Evolutionary conservation across 306 rosid species (phyloP).

Genomic region (Vigna hirtella): DNA sequence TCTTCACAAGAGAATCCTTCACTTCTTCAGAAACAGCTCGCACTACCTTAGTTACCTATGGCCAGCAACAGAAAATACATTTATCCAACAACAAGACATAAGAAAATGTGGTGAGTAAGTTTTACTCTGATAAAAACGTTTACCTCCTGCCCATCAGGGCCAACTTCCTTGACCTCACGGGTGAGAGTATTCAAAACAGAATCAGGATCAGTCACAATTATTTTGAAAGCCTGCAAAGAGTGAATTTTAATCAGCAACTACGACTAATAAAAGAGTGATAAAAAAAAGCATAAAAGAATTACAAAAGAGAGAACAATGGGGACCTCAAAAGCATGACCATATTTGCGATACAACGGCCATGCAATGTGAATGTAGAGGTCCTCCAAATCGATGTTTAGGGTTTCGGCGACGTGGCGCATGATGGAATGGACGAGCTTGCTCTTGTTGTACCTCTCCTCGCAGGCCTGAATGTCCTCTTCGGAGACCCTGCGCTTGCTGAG

Average conservation of each 20-base stretch:
- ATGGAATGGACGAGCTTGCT: slow-evolving; percentile 97
- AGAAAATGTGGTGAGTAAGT: background rate
- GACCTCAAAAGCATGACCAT: slow-evolving; percentile 98
- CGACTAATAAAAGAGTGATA: background rate
- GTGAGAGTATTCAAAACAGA: slow-evolving; percentile 78
- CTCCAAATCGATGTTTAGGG: slow-evolving; percentile 80
- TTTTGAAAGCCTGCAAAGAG: slow-evolving; percentile 82
- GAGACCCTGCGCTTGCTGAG: slow-evolving; percentile 95
- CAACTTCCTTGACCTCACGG: slow-evolving; percentile 81
- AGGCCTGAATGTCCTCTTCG: slow-evolving; percentile 85
- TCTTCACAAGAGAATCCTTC: slow-evolving; percentile 78
- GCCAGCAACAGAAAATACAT: slow-evolving; percentile 15
- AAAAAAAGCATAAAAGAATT: background rate
- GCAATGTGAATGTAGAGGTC: slow-evolving; percentile 86
- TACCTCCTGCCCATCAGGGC: slow-evolving; percentile 97
- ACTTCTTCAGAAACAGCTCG: slow-evolving; percentile 91
- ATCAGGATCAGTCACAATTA: slow-evolving; percentile 90
- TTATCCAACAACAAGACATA: slow-evolving; percentile 25
- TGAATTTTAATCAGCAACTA: slow-evolving; percentile 12
- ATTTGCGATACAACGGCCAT: slow-evolving; percentile 97
- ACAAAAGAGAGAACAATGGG: background rate
- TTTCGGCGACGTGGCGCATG: slow-evolving; percentile 97
- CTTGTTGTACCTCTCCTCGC: slow-evolving; percentile 96
- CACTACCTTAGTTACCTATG: slow-evolving; percentile 78
- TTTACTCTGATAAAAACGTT: slow-evolving; percentile 8